phyloP scores from a whole-genome alignment of 1,284 basidiomycete genomes.

The Hypsizygus ulmarius region DNA sequence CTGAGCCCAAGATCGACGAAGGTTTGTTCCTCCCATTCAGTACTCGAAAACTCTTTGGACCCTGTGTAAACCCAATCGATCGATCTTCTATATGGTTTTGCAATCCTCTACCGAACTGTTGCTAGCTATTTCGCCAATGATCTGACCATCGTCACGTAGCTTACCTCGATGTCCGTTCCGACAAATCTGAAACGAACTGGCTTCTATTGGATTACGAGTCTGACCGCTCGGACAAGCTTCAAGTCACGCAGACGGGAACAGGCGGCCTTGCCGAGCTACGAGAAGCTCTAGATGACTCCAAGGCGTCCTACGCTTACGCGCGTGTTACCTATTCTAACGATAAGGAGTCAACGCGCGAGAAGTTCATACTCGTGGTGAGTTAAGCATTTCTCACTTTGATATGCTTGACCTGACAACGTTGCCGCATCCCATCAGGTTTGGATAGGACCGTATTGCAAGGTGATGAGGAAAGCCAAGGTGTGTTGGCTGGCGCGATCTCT shows the following conservation, averaged over 20 bases:
- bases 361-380: constrained; percentile 80
- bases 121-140: constrained; percentile 5
- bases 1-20: constrained; percentile 73
- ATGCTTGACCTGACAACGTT: constrained; percentile 16
- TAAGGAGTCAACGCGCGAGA: constrained; percentile 83
- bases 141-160: constrained; percentile 46
- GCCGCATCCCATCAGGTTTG: constrained; percentile 46
- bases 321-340: constrained; percentile 85
- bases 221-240: constrained; percentile 82
- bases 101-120: constrained; percentile 17
- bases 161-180: constrained; percentile 79
- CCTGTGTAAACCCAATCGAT: neutral
- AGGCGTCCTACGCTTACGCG: constrained; percentile 81
- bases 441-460: constrained; percentile 83
- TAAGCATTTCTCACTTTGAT: constrained; percentile 17
- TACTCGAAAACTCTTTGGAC: neutral
- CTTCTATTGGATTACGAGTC: constrained; percentile 84
- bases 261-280: constrained; percentile 78
- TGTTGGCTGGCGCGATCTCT: constrained; percentile 22
- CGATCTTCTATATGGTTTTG: neutral
- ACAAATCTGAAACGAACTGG: constrained; percentile 86
- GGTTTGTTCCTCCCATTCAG: constrained; percentile 44
- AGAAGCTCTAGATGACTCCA: constrained; percentile 68
- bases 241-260: constrained; percentile 72
- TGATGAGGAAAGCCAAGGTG: constrained; percentile 91